Conservation (phyloP, 345 rosid genomes). For the Orychophragmus violaceus region DNA sequence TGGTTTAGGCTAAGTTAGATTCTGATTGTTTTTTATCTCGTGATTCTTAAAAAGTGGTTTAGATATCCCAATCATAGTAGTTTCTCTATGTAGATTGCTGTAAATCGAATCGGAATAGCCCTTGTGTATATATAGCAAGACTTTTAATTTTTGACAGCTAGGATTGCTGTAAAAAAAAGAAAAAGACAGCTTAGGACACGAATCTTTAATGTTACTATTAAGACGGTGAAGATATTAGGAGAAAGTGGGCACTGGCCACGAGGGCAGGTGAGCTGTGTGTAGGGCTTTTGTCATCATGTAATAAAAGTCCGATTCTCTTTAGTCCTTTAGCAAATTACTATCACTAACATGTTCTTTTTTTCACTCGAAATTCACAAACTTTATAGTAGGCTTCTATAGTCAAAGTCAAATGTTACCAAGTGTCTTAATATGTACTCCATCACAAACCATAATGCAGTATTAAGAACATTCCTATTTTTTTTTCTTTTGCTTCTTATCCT, state of each 20-base stretch:
- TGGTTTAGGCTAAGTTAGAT: too few species aligned
- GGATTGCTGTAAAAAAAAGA: too few species aligned
- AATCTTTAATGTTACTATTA: constrained; percentile 14
- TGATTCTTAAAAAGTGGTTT: too few species aligned
- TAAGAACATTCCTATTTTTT: background rate
- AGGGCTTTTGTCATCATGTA: constrained; percentile 15
- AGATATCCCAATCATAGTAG: too few species aligned
- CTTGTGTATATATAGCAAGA: background rate
- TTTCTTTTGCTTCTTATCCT: background rate
- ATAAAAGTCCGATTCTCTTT: constrained; percentile 2
- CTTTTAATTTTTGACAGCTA: background rate
- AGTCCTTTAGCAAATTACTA: background rate
- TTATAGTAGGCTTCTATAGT: background rate
- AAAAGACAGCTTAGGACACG: constrained; percentile 14
- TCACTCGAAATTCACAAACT: background rate
- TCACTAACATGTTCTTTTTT: background rate
- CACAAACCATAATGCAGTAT: background rate
- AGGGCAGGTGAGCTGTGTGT: constrained; percentile 26
- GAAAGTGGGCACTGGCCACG: constrained; percentile 19
- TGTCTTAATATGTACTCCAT: background rate
- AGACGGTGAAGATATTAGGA: constrained; percentile 6
- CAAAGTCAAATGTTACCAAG: constrained; percentile 13
- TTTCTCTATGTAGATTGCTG: too few species aligned
- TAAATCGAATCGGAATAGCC: too few species aligned
- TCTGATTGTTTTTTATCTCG: too few species aligned